phyloP scores from a whole-genome alignment of 805 yeast genomes.

The Spathaspora gorwiae region DNA sequence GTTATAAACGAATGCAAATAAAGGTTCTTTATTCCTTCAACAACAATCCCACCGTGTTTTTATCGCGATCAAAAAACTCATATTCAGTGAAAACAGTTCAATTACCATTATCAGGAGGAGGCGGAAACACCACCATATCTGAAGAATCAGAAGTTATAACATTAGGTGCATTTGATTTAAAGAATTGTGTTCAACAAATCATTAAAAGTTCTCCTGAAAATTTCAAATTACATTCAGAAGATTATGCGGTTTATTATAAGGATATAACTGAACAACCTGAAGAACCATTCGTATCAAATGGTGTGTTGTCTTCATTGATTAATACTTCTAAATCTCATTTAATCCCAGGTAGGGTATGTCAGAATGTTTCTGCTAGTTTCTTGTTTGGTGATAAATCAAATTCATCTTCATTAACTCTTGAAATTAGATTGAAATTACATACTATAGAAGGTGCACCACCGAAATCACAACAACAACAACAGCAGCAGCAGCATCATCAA shows the following conservation, averaged over 20 bases:
- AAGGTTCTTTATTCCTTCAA: conserved; percentile 43
- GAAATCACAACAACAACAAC: conserved; percentile 7
- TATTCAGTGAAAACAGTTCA: conserved; percentile 35
- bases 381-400: conserved; percentile 33
- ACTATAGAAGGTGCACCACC: conserved; percentile 21
- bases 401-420: conserved; percentile 47
- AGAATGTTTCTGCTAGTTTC: conserved; percentile 47
- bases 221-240: conserved; percentile 34
- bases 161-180: conserved; percentile 41
- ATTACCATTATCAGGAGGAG: conserved; percentile 21
- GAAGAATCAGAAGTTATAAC: conserved; percentile 27
- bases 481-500: conserved; percentile 5
- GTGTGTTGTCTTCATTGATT: conserved; percentile 30
- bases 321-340: conserved; percentile 16
- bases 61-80: conserved; percentile 33
- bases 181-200: conserved; percentile 34
- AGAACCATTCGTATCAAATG: conserved; percentile 44
- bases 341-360: conserved; percentile 55
- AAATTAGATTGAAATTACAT: conserved; percentile 50
- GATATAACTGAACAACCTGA: conserved; percentile 46
- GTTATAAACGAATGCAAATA: conserved; percentile 38
- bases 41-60: conserved; percentile 38
- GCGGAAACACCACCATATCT: conserved; percentile 2
- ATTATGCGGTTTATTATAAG: conserved; percentile 43
- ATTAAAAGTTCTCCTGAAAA: conserved; percentile 38